These are phyloP conservation scores for Saccharum spontaneum DNA, from an alignment of 176 grass and related monocot genomes.

Conservation along the genomic window DNA sequence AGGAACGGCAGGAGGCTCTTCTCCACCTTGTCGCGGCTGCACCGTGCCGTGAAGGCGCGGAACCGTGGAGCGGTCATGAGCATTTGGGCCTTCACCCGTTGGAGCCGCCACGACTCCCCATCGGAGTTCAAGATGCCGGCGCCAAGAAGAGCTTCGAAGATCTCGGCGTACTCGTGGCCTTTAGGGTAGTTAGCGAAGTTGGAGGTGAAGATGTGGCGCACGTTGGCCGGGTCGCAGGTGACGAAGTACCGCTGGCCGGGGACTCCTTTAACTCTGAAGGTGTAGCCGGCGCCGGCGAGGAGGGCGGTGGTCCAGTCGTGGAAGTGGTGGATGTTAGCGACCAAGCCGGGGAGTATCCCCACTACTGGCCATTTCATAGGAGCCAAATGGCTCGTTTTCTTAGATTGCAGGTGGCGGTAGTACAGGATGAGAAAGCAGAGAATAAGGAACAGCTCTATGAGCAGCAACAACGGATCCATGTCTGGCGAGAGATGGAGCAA, in stretches of 20 bases:
- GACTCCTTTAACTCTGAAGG: not conserved
- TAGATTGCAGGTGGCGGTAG: not conserved
- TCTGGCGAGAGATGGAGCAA: not conserved
- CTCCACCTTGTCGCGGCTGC: conserved; percentile 22
- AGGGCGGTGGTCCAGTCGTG: no score
- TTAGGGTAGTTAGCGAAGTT: not conserved
- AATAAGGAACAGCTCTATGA: not conserved
- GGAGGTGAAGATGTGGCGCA: conserved; percentile 76
- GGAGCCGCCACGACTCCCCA: conserved; percentile 19
- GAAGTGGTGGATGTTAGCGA: no score
- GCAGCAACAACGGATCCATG: not conserved
- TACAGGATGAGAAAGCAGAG: not conserved
- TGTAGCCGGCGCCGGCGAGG: no score
- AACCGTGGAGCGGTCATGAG: not conserved
- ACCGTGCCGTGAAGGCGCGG: not conserved
- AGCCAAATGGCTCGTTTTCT: not conserved
- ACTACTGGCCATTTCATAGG: not conserved
- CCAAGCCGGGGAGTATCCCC: no score
- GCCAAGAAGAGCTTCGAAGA: conserved; percentile 5
- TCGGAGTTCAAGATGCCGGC: not conserved
- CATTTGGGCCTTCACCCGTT: conserved; percentile 7
- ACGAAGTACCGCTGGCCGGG: not conserved
- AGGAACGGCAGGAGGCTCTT: conserved; percentile 17
- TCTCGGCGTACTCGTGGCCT: not conserved
- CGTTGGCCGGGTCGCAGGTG: conserved; percentile 62